phyloP scores from a whole-genome alignment of 495 filamentous ascomycete genomes.

The Daldinia vernicosa region DNA sequence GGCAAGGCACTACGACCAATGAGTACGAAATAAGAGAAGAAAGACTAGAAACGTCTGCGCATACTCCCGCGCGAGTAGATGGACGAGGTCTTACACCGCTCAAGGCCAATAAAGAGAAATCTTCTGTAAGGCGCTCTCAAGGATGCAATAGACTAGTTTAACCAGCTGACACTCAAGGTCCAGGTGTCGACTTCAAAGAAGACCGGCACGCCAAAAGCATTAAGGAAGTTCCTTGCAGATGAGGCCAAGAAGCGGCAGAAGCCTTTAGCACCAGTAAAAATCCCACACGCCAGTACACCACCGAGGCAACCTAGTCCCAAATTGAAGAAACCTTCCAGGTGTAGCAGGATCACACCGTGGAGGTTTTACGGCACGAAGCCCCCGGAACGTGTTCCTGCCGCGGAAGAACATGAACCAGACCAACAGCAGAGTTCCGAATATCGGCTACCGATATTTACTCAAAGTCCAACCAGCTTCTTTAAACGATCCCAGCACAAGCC shows the following conservation, averaged over 20 bases:
- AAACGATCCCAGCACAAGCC: background rate
- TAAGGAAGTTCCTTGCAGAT: background rate
- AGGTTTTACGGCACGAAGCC: slow-evolving; percentile 14
- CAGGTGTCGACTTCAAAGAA: background rate
- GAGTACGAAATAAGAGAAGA: background rate
- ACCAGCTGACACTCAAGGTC: background rate
- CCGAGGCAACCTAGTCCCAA: background rate
- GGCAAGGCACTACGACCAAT: background rate
- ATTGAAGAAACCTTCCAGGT: background rate
- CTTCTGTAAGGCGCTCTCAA: background rate
- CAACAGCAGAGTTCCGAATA: background rate
- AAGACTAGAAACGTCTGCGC: background rate
- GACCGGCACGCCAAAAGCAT: background rate
- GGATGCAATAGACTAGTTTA: background rate
- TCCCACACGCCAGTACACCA: background rate
- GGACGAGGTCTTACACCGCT: background rate
- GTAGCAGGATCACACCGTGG: slow-evolving; percentile 19
- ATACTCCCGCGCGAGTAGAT: background rate
- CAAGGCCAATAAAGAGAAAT: background rate
- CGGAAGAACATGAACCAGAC: background rate
- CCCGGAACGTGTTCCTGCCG: background rate
- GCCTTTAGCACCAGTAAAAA: background rate
- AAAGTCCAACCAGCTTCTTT: background rate
- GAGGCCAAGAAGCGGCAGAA: slow-evolving; percentile 11
- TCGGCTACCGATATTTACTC: background rate